Evolutionary conservation across 1,284 basidiomycete genomes (phyloP).

Genomic region (Irpex lacteus): DNA sequence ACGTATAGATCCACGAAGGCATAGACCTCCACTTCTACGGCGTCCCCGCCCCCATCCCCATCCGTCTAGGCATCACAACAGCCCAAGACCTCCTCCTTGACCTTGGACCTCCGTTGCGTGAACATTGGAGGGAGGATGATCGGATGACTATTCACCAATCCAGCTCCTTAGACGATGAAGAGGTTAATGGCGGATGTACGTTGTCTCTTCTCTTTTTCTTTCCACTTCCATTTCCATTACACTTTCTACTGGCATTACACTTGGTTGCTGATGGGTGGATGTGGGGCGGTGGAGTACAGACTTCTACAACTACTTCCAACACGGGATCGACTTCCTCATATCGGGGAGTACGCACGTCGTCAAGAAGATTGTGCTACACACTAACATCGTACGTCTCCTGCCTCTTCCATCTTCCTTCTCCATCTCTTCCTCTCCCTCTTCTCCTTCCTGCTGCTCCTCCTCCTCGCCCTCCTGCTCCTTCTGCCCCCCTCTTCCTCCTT

Average conservation of each 20-base stretch:
- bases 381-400: conserved; percentile 72
- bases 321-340: conserved; percentile 83
- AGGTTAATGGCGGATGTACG: conserved; percentile 34
- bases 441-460: too few relatives aligned
- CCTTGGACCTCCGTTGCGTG: conserved; percentile 73
- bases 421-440: too few relatives aligned
- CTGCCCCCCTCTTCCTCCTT: too few relatives aligned
- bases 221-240: too few relatives aligned
- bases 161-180: conserved; percentile 34
- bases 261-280: too few relatives aligned
- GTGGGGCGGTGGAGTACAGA: conserved; percentile 38
- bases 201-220: not conserved
- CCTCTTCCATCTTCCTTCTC: conserved; percentile 1
- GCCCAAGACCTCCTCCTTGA: conserved; percentile 79
- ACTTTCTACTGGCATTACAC: too few relatives aligned
- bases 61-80: conserved; percentile 77
- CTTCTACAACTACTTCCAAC: conserved; percentile 91
- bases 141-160: conserved; percentile 75
- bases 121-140: conserved; percentile 86
- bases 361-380: conserved; percentile 82
- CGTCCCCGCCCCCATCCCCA: conserved; percentile 48
- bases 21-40: conserved; percentile 68
- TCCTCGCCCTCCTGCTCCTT: too few relatives aligned
- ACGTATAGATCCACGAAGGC: conserved; percentile 61
- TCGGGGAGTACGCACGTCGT: conserved; percentile 69